Evolutionary conservation across 2,329 filamentous ascomycete genomes (phyloP), one percentile per base, ranked within the genome.

Genomic region (Lasiodiplodia gonubiensis): DNA sequence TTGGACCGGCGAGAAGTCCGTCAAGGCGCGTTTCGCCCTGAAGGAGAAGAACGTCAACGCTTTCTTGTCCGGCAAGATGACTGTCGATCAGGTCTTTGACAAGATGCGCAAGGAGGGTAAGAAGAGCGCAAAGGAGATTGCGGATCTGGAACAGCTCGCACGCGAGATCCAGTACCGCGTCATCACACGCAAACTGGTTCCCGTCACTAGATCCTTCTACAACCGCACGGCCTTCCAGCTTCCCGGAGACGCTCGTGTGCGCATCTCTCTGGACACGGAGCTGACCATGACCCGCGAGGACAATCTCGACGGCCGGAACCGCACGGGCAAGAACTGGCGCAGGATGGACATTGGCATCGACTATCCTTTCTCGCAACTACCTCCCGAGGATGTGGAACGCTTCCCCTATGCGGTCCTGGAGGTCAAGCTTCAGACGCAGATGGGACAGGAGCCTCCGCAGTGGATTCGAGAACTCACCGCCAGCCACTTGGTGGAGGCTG

Each of bases 31-130:
- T 52, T 99, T 99, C 76, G 86, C 92, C 10, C 85, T 95, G 71
- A 98, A 99, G 83, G 95, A 99, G 82, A 99, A 99, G 86, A 92
- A 97, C 70, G 91, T 99, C 75, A 98, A 98, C 76, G 86, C 92
- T 16, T 99, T 94, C 78, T 83, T 99, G 80, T 86, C 86, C 61
- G 95, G 95, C 66, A 89, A 93, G 73, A 86, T 97, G 75, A 92
- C 93, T 2, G 94, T 95, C 0, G 89, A 90, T 46, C 89, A 92
- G 68, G 88, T 96, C n/a, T 98, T 99, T 70, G 94, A 98, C 74
- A 99, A 99, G 84, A 93, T 93, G 75, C 90, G 94, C 67, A 95
- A 92, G 78, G 94, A 99, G 70, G 92, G 93, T 70, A 98, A 97
- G 85, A 97, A 97, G 81, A 89, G 92, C 18, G 88, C 93, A 75